These are phyloP conservation scores for Plasmodium blacklocki DNA, from an alignment of 169 alveolate genomes.

Conservation along the genomic window DNA sequence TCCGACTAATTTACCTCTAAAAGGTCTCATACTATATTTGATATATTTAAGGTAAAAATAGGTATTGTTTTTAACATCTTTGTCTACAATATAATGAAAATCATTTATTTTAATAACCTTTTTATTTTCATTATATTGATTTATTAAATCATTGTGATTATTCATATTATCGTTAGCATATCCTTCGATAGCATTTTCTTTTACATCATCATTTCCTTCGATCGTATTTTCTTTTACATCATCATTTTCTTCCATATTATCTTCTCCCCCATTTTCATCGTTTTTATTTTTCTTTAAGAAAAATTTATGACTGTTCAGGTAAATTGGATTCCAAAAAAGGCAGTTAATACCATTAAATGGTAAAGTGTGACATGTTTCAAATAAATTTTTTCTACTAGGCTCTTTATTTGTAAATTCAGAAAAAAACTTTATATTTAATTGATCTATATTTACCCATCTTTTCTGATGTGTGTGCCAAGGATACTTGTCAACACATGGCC, in stretches of 20 bases:
- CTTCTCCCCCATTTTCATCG: slow-evolving; percentile 18
- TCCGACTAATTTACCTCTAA: slow-evolving; percentile 81
- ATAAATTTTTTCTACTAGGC: slow-evolving; percentile 74
- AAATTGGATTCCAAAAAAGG: slow-evolving; percentile 75
- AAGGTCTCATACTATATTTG: slow-evolving; percentile 79
- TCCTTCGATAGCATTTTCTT: neutral
- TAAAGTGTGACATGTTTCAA: slow-evolving; percentile 83
- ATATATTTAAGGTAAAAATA: slow-evolving; percentile 19
- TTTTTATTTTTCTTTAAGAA: slow-evolving; percentile 11
- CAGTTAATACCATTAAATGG: slow-evolving; percentile 86
- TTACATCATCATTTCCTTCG: slow-evolving; percentile 1
- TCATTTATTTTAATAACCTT: slow-evolving; percentile 62
- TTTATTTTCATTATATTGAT: slow-evolving; percentile 59
- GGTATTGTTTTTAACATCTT: slow-evolving; percentile 43
- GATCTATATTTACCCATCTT: slow-evolving; percentile 78
- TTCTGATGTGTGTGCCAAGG: slow-evolving; percentile 89
- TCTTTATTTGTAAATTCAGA: slow-evolving; percentile 79
- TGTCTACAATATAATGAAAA: slow-evolving; percentile 62
- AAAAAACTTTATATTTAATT: slow-evolving; percentile 77
- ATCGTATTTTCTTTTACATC: slow-evolving; percentile 10
- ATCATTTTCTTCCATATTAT: slow-evolving; percentile 17
- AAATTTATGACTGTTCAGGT: slow-evolving; percentile 47
- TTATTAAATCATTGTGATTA: slow-evolving; percentile 17
- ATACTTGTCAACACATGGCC: slow-evolving; percentile 86
- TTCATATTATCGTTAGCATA: slow-evolving; percentile 6